Evolutionary conservation across 129 eudicot species (phyloP).

Genomic region (sunflower (Helianthus annuus)): HanXRQr2.0-SUNRISE NC_035440.2:4903719-4904218

Average conservation of each 20-base stretch:
- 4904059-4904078: not conserved
- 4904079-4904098: not conserved
- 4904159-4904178: no score
- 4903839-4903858: not conserved
- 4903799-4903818: not conserved
- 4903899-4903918: not conserved
- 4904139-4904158: no score
- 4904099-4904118: not conserved
- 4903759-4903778: no score
- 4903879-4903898: not conserved
- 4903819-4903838: not conserved
- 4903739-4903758: no score
- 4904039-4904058: not conserved
- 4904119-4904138: not conserved
- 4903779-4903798: no score
- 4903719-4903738: no score
- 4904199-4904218: no score
- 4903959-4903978: not conserved
- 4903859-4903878: no score
- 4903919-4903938: slow-evolving; percentile 15
- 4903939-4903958: not conserved
- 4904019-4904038: not conserved
- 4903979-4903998: slow-evolving; percentile 23
- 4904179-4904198: no score
- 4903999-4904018: not conserved